Conservation (phyloP, 495 filamentous ascomycete species). For the Lasiosphaeria hispida region DNA sequence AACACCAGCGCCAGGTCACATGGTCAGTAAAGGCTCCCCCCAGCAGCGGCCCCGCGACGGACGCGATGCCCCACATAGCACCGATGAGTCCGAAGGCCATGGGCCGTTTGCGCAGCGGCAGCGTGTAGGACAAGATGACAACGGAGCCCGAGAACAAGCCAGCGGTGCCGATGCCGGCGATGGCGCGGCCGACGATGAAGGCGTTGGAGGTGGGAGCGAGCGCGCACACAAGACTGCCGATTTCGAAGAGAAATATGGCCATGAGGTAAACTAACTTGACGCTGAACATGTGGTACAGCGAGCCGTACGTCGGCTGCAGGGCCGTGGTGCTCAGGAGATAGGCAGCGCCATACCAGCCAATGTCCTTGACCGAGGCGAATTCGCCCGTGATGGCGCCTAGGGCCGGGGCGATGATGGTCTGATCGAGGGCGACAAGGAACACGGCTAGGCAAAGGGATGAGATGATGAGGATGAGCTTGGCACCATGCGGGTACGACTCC, state of each 20-base stretch:
- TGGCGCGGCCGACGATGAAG: conserved; percentile 53
- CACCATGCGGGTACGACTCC: conserved; percentile 43
- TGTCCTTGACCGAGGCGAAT: conserved; percentile 45
- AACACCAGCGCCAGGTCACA: conserved; percentile 56
- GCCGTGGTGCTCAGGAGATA: conserved; percentile 55
- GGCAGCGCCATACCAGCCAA: conserved; percentile 54
- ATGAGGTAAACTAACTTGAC: conserved; percentile 50
- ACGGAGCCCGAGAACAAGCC: conserved; percentile 55
- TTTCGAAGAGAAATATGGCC: conserved; percentile 47
- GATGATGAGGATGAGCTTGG: conserved; percentile 47
- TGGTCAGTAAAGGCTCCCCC: conserved; percentile 50
- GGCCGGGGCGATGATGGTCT: conserved; percentile 61
- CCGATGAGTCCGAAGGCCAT: conserved; percentile 76
- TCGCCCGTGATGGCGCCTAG: conserved; percentile 50
- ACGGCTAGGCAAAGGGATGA: conserved; percentile 49
- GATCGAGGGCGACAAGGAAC: conserved; percentile 64
- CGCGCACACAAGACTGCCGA: conserved; percentile 52
- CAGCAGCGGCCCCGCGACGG: conserved; percentile 40
- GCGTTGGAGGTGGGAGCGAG: conserved; percentile 48
- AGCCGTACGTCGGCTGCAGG: conserved; percentile 54
- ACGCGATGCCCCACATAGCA: conserved; percentile 78
- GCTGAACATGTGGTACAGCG: conserved; percentile 52
- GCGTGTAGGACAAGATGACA: conserved; percentile 63
- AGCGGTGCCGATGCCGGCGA: conserved; percentile 52
- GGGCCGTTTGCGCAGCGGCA: conserved; percentile 68